A percentile compares a stretch with the other conserved stretches of the same genome.
Evolutionary conservation across 306 rosid genomes (phyloP).

Genomic region (Acacia melanoxylon): DNA sequence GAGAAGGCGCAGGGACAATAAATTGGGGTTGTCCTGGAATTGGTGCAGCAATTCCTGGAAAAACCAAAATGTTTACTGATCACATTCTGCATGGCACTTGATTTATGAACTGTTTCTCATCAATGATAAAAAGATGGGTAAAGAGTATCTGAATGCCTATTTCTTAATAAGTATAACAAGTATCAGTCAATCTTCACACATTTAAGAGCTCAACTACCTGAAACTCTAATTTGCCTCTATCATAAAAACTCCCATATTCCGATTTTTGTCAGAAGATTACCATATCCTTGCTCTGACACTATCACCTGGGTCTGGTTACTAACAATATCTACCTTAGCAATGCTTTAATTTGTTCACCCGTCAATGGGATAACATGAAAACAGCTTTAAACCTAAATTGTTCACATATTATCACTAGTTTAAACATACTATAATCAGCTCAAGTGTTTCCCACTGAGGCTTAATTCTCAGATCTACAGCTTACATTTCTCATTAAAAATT

Average conservation of each 20-base stretch:
- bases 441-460: not conserved
- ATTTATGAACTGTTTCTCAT: not conserved
- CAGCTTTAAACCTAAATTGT: not conserved
- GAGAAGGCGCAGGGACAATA: slow-evolving; percentile 68
- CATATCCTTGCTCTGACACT: not conserved
- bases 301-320: not conserved
- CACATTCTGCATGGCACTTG: slow-evolving; percentile 5
- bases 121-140: not conserved
- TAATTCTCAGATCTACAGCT: not conserved
- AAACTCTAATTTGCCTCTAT: not conserved
- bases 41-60: slow-evolving; percentile 72
- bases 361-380: not conserved
- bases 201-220: not conserved
- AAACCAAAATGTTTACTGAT: slow-evolving; percentile 18
- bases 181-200: slow-evolving; percentile 20
- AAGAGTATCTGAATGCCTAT: slow-evolving; percentile 8
- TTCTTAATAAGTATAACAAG: slow-evolving; percentile 4
- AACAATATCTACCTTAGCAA: not conserved
- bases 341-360: slow-evolving; percentile 2
- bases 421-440: not conserved
- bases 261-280: not conserved
- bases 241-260: not conserved
- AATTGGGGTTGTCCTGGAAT: slow-evolving; percentile 84
- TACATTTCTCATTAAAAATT: not conserved
- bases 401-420: not conserved